Base-by-base conservation (phyloP, 495 filamentous ascomycete genomes). In the Hypoxylon subgilvum region DNA sequence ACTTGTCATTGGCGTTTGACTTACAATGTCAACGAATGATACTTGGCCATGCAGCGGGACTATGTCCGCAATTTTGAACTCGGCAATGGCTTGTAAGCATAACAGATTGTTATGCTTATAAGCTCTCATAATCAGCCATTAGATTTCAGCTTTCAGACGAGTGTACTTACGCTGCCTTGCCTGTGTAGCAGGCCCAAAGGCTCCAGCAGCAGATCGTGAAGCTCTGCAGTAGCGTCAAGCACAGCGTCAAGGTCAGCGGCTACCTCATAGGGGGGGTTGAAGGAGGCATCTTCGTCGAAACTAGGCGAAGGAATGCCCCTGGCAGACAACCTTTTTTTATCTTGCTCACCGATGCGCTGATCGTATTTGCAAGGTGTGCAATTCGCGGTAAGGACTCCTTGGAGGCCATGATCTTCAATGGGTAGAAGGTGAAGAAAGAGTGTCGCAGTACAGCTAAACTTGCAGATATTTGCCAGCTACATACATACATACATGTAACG, bases 31-130 rank as follows among this genome's bases (percentile, higher is more conserved):
- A 12, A 50, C 48, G 42, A 69, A 77, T 1, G 70, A 66, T 5
- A 53, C 61, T 27, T 62, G 54, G 4, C 54, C 59, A 34, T 63
- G n/a, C 7, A 70, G 9, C 5, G 75, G 74, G 25, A 76, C 53
- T 10, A 68, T 46, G 52, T 57, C 28, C 2, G 69, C 68, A 17
- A 78, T 65, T 19, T 63, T 53, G 49, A 71, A 73, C 14, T 63
- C 68, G 6, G 70, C 68, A 21, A 77, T 75, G 0, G 65, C 57
- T 32, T 74, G 61, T 1, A 77, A 52, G 32, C 44, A 67, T 2
- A 69, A 52, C n/a, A 46, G 53, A 35, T 68, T 68, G 53, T 49
- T 61, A 32, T 58, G 49, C 61, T 64, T 7, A 1, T 8, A 27
- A 8, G 23, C 3, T 12, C 3, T 40, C 6, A 13, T n/a, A 19